These are phyloP conservation scores for Poa annua DNA, from an alignment of 176 grass and related monocot species.

Conservation along the genomic window DNA sequence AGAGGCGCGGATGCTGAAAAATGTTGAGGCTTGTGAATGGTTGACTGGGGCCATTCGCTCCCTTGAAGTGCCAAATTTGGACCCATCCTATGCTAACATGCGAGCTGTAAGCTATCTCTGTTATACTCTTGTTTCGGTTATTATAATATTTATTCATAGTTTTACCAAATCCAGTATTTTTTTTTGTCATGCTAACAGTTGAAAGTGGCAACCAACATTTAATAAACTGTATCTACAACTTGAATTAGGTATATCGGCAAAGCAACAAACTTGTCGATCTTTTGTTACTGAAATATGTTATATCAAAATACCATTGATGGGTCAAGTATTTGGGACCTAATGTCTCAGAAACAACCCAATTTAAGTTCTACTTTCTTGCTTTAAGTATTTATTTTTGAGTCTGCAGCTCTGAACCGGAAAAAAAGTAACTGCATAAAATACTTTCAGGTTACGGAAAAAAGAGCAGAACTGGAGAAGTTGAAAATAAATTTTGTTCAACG, in stretches of 20 bases:
- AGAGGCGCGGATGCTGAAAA: constrained; percentile 93
- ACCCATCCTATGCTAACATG: constrained; percentile 89
- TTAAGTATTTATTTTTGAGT: constrained; percentile 25
- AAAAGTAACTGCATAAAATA: neutral
- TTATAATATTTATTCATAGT: constrained; percentile 28
- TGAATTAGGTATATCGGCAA: neutral
- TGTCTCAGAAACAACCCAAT: constrained; percentile 5
- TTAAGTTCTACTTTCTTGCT: constrained; percentile 23
- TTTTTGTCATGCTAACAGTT: constrained; percentile 38
- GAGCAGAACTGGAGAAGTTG: constrained; percentile 81
- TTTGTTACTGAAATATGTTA: neutral
- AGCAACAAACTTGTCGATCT: neutral
- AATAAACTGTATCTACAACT: constrained; percentile 9
- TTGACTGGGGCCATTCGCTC: constrained; percentile 78
- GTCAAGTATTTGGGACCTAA: constrained; percentile 4
- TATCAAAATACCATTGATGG: neutral
- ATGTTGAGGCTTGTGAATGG: constrained; percentile 99
- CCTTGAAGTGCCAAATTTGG: constrained; percentile 89
- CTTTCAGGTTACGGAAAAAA: constrained; percentile 78
- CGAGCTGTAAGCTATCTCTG: constrained; percentile 64
- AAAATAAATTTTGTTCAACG: constrained; percentile 83
- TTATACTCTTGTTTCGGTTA: constrained; percentile 18
- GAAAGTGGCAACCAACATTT: constrained; percentile 25
- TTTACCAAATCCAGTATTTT: neutral
- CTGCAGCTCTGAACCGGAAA: constrained; percentile 17